Percentiles rank a stretch among this genome's conserved stretches.
phyloP scores from a whole-genome alignment of 1,284 basidiomycete genomes.

The Chiua sp. region DNA sequence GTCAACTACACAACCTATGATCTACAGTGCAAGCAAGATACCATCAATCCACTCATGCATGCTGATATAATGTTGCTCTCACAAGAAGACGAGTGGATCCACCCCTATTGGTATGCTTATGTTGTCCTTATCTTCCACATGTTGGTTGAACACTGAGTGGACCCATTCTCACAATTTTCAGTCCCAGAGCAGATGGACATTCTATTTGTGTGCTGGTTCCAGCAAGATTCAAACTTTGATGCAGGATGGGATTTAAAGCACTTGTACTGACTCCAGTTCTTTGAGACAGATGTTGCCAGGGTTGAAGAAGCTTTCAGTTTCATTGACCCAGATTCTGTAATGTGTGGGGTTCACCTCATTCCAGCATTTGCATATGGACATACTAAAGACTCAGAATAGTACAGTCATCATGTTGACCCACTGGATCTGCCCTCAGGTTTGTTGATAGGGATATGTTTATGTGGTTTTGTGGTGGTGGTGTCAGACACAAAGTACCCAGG shows the following conservation, averaged over 20 bases:
- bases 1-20: conserved; percentile 12
- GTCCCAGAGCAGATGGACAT: not conserved
- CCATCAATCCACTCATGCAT: not conserved
- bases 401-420: too few relatives aligned
- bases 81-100: not conserved
- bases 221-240: too few relatives aligned
- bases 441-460: too few relatives aligned
- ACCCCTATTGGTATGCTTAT: conserved; percentile 8
- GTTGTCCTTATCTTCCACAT: conserved; percentile 1
- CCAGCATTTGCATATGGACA: conserved; percentile 24
- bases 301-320: conserved; percentile 34
- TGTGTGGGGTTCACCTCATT: conserved; percentile 24
- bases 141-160: too few relatives aligned
- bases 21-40: not conserved
- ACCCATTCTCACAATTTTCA: too few relatives aligned
- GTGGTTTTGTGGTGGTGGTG: too few relatives aligned
- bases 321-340: conserved; percentile 32
- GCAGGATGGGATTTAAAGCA: too few relatives aligned
- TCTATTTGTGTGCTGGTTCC: conserved; percentile 8
- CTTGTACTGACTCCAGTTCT: conserved; percentile 12
- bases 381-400: too few relatives aligned
- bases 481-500: too few relatives aligned
- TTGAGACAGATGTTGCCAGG: conserved; percentile 2
- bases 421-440: too few relatives aligned
- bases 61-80: conserved; percentile 8